A percentile compares a stretch with the other conserved stretches of the same genome.
phyloP scores from a whole-genome alignment of 2,329 filamentous ascomycete species.

The Aspergillus sp. region DNA sequence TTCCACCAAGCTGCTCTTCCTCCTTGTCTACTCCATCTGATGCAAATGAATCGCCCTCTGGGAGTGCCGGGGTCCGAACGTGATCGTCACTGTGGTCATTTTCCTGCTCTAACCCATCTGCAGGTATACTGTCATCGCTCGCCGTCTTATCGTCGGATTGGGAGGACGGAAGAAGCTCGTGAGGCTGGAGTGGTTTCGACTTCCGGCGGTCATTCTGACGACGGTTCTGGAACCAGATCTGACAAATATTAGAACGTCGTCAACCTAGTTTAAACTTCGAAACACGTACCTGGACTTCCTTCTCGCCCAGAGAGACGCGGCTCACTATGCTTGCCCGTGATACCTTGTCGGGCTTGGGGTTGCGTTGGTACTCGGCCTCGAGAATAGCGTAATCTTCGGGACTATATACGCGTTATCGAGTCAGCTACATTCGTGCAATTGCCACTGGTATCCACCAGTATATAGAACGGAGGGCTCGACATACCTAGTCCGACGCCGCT shows the following conservation, averaged over 20 bases:
- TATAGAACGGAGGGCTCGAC: neutral
- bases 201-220: conserved; percentile 90
- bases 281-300: conserved; percentile 83
- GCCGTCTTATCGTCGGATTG: conserved; percentile 30
- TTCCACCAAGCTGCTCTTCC: conserved; percentile 25
- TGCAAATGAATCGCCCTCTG: conserved; percentile 23
- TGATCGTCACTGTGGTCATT: conserved; percentile 23
- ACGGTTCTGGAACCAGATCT: conserved; percentile 99
- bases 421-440: conserved; percentile 8
- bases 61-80: conserved; percentile 17
- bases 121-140: conserved; percentile 29
- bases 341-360: conserved; percentile 88
- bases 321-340: conserved; percentile 81
- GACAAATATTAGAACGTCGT: conserved; percentile 25
- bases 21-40: conserved; percentile 28
- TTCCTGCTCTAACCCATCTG: conserved; percentile 30
- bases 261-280: conserved; percentile 14
- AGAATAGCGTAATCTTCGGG: conserved; percentile 86
- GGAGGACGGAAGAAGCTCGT: conserved; percentile 62
- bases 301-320: conserved; percentile 86
- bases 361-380: conserved; percentile 78
- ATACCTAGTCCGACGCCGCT: conserved; percentile 62
- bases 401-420: conserved; percentile 46
- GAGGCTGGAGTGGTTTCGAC: conserved; percentile 75
- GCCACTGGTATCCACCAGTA: neutral